Base-by-base conservation (phyloP, 2,329 filamentous ascomycete species). In the Apiospora saccharicola region DNA sequence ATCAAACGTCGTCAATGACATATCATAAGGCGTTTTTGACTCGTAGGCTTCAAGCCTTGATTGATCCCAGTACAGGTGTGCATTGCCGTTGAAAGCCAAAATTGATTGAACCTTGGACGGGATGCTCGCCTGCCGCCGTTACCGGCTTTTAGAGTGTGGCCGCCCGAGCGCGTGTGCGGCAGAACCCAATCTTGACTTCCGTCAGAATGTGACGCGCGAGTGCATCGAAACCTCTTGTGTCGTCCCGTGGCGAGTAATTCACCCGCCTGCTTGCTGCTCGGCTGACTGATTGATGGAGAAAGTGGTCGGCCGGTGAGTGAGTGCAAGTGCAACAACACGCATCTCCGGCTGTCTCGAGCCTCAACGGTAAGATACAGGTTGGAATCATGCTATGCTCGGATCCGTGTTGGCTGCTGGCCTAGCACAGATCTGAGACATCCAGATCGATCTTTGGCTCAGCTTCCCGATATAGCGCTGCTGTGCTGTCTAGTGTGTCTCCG, bases 361-460 rank as follows among this genome's bases (percentile, higher is more conserved):
- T 57, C 51, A 4, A 30, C 10, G 37, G 37, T 41, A 41, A 41
- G 37, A 10, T 19, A 30, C 51, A 14, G 16, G 14, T 34, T 34
- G 51, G 30, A 37, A n/a, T 64, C 7, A n/a, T n/a, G 30, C 19
- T 12, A 22, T 64, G 57, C 30, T 61, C 19, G 16, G 51, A 57
- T 34, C 26, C 51, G 51, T 57, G 51, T 34, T 34, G 51, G 26
- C 6, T 41, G 51, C 7, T 61, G 30, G 30, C 57, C 30, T 37
- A 37, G 22, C 57, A 64, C 57, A 64, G 57, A 64, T 64, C 57
- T 64, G 57, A 64, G 57, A 64, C 57, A 64, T 64, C 57, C n/a
- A 64, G 30, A 64, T 64, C 57, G 57, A 64, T 64, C 57, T 64
- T 64, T 41, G 57, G 57, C 57, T 64, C 57, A 64, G 34, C 19